A percentile compares a stretch with the other conserved stretches of the same genome.
Evolutionary conservation across 83 land plant genomes (phyloP).

Genomic region (Larix sibirica): DNA sequence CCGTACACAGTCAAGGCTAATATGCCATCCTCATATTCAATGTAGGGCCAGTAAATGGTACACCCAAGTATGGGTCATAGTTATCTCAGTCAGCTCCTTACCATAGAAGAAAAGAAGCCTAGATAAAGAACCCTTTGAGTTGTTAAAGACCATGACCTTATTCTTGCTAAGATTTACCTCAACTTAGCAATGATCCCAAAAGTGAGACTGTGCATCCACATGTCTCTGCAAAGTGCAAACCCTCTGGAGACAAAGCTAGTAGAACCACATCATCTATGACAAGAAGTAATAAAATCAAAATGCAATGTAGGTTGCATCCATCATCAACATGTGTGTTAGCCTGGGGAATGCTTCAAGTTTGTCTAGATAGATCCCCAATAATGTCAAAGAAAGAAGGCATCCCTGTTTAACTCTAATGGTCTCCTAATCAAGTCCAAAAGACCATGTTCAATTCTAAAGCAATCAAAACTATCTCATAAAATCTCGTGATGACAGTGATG

Average conservation of each 20-base stretch:
- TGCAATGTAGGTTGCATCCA: too few relatives aligned
- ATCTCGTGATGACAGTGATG: not conserved
- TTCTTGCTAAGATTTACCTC: not conserved
- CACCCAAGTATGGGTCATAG: not conserved
- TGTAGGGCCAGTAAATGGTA: not conserved
- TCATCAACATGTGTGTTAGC: not conserved
- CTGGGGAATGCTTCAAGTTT: not conserved
- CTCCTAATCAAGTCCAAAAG: not conserved
- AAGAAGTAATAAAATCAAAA: not conserved
- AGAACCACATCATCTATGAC: not conserved
- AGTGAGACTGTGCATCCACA: not conserved
- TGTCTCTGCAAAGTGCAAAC: not conserved
- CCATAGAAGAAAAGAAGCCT: not conserved
- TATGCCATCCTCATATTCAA: not conserved
- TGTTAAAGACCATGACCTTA: not conserved
- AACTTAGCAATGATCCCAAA: not conserved
- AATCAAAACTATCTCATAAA: not conserved
- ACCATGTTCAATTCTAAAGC: not conserved
- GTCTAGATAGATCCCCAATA: not conserved
- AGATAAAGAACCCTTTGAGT: not conserved
- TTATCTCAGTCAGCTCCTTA: not conserved
- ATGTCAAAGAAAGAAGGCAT: not conserved
- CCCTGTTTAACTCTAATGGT: not conserved
- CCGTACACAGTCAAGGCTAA: not conserved
- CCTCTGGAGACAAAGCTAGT: not conserved